Evolutionary conservation across 2,329 filamentous ascomycete species (phyloP), one percentile per base, ranked within the genome.

Genomic region (Apiospora malaysiana): DNA sequence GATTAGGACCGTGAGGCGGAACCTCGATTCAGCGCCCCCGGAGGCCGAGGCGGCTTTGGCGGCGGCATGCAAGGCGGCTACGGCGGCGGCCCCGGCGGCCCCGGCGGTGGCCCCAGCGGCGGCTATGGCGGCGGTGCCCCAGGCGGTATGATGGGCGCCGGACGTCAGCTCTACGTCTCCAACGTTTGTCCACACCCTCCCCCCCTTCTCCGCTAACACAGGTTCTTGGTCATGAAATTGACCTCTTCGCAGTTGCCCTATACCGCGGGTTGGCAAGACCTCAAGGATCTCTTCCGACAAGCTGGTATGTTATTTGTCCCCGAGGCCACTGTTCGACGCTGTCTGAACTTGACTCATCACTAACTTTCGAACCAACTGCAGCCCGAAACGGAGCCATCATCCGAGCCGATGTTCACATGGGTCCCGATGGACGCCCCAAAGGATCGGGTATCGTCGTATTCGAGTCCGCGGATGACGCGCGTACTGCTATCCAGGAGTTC

Each of bases 211-310:
- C 71, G 71, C 59, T 68, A 21, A 70, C 72, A 59, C 69, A 71
- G 73, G 37, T 32, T 40, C 27, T 37, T 72, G 68, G 72, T 51
- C 72, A 59, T 73, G 56, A 37, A 76, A 74, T 76, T 83, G 70
- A 81, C 76, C 69, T 70, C 75, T 77, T 74, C 72, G 70, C 74
- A 99, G 96, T 93, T 99, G 77, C 96, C 96, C 25, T 99, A 95
- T 85, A 97, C 94, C 75, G 94, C 97, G 77, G 96, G 96, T 81
- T 99, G 96, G 96, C 96, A 99, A 85, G 96, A 99, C 83, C 86
- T 99, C 77, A 99, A 99, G 86, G 96, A 99, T 83, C 88, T 99
- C 76, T 99, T 99, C 88, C 93, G 96, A 80, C 95, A 98, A 89
- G 95, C 96, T 85, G 94, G 95, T 97, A 88, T 88, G 94, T 87